Percentiles rank a stretch among this genome's conserved stretches.
These are phyloP conservation scores for Quambalaria eucalypti DNA, from an alignment of 1,284 basidiomycete species.

Conservation along the genomic window DNA sequence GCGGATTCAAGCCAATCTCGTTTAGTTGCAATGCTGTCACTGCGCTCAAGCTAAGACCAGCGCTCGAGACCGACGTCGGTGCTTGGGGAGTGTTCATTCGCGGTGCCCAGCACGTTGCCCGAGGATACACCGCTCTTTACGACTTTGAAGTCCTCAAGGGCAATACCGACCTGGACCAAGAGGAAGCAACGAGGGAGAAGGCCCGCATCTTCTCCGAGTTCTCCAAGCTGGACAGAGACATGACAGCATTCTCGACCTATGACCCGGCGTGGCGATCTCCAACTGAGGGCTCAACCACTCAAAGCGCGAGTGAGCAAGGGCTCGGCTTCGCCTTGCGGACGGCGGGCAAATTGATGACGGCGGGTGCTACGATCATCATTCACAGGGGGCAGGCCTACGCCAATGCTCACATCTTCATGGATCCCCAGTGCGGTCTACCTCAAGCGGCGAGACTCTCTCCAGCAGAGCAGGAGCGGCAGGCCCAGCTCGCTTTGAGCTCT, in stretches of 20 bases:
- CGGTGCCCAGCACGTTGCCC: conserved; percentile 30
- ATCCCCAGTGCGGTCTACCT: conserved; percentile 32
- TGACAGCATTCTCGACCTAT: conserved; percentile 25
- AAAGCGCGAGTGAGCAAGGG: conserved; percentile 1
- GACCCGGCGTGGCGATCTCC: conserved; percentile 21
- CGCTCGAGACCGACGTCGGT: conserved; percentile 17
- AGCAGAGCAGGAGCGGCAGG: background rate
- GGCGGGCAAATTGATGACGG: conserved; percentile 36
- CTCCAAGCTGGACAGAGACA: conserved; percentile 29
- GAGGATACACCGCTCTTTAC: conserved; percentile 26
- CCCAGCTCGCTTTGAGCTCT: background rate
- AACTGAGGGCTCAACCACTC: background rate
- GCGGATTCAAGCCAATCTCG: conserved; percentile 28
- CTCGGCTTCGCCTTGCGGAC: conserved; percentile 14
- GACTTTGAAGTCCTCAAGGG: conserved; percentile 20
- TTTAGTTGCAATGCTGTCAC: conserved; percentile 20
- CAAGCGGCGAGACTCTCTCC: conserved; percentile 8
- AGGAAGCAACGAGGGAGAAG: conserved; percentile 13
- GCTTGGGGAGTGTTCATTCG: conserved; percentile 32
- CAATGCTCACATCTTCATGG: conserved; percentile 33
- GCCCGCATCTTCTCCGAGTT: conserved; percentile 29
- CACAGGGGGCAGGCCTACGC: conserved; percentile 35
- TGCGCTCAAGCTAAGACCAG: conserved; percentile 26
- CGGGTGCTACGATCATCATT: conserved; percentile 30
- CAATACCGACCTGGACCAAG: conserved; percentile 13